Percentiles rank a stretch among this genome's conserved stretches.
Evolutionary conservation across 139 green algal species (phyloP).

Genomic region (Chlamydomonas applanata): DNA sequence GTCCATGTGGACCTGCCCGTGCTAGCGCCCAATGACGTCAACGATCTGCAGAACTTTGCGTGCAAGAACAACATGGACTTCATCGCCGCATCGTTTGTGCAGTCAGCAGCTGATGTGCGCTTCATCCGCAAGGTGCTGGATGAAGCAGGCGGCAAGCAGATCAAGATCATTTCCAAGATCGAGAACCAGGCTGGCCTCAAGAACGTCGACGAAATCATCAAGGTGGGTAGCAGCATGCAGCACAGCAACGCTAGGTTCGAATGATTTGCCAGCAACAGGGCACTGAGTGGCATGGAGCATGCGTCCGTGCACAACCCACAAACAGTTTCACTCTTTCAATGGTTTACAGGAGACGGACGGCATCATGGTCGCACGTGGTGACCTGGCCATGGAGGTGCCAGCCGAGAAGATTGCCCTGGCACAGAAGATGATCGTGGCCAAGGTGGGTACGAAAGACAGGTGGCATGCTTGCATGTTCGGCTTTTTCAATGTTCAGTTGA

Average conservation of each 20-base stretch:
- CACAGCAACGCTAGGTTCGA: too few species aligned
- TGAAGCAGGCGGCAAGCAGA: constrained; percentile 38
- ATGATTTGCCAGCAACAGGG: too few species aligned
- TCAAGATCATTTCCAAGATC: constrained; percentile 76
- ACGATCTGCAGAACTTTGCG: constrained; percentile 61
- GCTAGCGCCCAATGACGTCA: constrained; percentile 65
- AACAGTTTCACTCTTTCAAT: background rate
- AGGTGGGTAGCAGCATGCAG: background rate
- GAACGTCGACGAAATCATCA: constrained; percentile 56
- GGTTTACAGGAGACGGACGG: constrained; percentile 54
- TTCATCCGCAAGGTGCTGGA: constrained; percentile 64
- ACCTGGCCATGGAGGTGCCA: constrained; percentile 62
- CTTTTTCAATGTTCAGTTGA: too few species aligned
- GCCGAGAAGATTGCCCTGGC: constrained; percentile 35
- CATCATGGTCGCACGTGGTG: constrained; percentile 71
- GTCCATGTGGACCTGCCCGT: constrained; percentile 79
- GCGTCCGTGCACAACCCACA: background rate
- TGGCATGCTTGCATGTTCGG: too few species aligned
- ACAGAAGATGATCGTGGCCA: too few species aligned
- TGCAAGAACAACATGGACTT: constrained; percentile 58
- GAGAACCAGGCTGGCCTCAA: constrained; percentile 66
- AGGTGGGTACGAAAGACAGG: too few species aligned
- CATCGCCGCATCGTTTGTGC: constrained; percentile 56
- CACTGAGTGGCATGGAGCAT: too few species aligned
- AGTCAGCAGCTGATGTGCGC: constrained; percentile 36